Percentiles rank a stretch among this genome's conserved stretches.
Conservation (phyloP, 2,329 filamentous ascomycete genomes). For the Colletotrichum cordylinicola region DNA sequence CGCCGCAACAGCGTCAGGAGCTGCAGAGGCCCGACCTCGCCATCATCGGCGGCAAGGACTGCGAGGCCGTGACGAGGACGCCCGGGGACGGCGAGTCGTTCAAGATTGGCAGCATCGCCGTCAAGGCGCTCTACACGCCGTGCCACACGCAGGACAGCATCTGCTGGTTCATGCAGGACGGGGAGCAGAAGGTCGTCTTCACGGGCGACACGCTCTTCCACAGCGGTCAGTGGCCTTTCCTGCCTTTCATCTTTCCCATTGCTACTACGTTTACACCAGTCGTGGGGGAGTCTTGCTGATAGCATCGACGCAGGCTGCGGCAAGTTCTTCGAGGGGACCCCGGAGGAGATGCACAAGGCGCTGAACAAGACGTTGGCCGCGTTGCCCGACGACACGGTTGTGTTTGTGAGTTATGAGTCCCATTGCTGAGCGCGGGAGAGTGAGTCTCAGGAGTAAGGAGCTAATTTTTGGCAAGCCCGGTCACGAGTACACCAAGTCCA, state of each 20-base stretch:
- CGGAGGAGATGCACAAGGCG: slow-evolving; percentile 90
- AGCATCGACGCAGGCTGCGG: slow-evolving; percentile 72
- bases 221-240: slow-evolving; percentile 63
- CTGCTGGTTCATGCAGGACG: slow-evolving; percentile 91
- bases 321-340: slow-evolving; percentile 91
- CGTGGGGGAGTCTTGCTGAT: background rate
- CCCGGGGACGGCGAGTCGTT: slow-evolving; percentile 80
- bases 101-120: slow-evolving; percentile 81
- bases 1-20: slow-evolving; percentile 38
- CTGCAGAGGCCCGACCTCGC: slow-evolving; percentile 67
- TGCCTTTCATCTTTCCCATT: background rate
- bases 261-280: no score
- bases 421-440: no score
- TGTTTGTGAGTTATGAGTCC: slow-evolving; percentile 72
- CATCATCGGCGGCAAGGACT: slow-evolving; percentile 89
- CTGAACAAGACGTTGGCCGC: slow-evolving; percentile 83
- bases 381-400: slow-evolving; percentile 87
- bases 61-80: slow-evolving; percentile 78
- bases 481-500: slow-evolving; percentile 97
- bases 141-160: slow-evolving; percentile 99
- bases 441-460: background rate
- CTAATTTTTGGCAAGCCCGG: slow-evolving; percentile 69
- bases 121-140: slow-evolving; percentile 91
- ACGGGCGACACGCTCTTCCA: slow-evolving; percentile 97
- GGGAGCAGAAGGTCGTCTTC: slow-evolving; percentile 78